These are phyloP conservation scores for Exophiala aquamarina DNA, from an alignment of 2,329 filamentous ascomycete genomes.

Conservation along the genomic window DNA sequence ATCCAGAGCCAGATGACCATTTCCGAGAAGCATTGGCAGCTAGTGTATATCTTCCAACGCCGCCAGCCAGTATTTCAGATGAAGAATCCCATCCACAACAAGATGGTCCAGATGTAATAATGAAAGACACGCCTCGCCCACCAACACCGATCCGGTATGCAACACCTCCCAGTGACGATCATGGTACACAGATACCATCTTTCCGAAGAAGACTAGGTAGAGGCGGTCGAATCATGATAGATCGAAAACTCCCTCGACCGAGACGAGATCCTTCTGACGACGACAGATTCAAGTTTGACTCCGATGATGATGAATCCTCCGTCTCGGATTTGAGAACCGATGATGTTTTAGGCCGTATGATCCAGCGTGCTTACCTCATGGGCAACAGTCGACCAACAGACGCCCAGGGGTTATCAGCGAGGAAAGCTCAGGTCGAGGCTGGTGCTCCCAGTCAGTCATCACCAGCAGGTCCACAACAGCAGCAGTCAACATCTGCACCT, in stretches of 20 bases:
- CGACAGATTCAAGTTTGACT: constrained; percentile 84
- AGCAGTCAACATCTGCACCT: constrained; percentile 15
- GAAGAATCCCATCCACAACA: constrained; percentile 33
- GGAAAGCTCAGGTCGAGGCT: constrained; percentile 17
- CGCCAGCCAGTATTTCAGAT: constrained; percentile 47
- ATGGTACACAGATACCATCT: constrained; percentile 53
- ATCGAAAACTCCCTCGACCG: constrained; percentile 68
- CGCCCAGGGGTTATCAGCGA: constrained; percentile 25
- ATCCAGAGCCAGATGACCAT: constrained; percentile 42
- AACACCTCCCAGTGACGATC: constrained; percentile 45
- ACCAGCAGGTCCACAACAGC: constrained; percentile 12
- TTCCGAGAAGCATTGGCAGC: constrained; percentile 68
- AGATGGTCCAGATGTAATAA: constrained; percentile 23
- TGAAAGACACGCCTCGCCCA: constrained; percentile 32
- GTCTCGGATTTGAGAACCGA: constrained; percentile 14
- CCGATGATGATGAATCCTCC: constrained; percentile 70
- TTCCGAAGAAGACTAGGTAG: constrained; percentile 84
- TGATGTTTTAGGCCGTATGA: constrained; percentile 44
- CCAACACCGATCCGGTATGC: constrained; percentile 37
- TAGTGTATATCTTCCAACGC: constrained; percentile 62
- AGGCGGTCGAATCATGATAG: constrained; percentile 82
- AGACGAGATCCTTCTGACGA: constrained; percentile 48
- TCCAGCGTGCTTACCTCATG: constrained; percentile 53
- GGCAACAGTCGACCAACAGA: constrained; percentile 20
- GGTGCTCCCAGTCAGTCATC: constrained; percentile 23